Conservation (phyloP, 2,329 filamentous ascomycete species). For the Stemphylium beticola region DNA sequence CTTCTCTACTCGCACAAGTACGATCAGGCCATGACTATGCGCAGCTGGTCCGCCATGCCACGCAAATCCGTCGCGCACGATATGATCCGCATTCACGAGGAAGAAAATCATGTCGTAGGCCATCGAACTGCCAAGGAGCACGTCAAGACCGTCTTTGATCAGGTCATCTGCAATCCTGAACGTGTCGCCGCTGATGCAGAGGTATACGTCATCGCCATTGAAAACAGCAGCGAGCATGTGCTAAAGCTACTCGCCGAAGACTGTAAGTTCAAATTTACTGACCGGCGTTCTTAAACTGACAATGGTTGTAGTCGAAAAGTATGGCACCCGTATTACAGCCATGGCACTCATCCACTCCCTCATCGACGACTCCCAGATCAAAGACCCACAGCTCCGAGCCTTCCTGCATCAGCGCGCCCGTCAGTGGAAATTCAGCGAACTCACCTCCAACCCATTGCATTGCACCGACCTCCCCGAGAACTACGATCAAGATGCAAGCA, state of each 20-base stretch:
- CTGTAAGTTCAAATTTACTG: conserved; percentile 50
- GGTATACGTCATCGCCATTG: conserved; percentile 74
- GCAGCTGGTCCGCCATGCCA: conserved; percentile 64
- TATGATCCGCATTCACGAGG: conserved; percentile 58
- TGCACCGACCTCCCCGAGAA: conserved; percentile 33
- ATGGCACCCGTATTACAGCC: conserved; percentile 34
- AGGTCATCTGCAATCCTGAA: conserved; percentile 59
- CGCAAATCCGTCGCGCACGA: conserved; percentile 66
- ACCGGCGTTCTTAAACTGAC: background rate
- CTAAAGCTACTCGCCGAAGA: conserved; percentile 64
- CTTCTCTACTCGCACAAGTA: conserved; percentile 75
- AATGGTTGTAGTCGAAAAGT: conserved; percentile 28
- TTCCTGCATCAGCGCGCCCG: conserved; percentile 44
- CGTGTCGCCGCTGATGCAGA: conserved; percentile 58
- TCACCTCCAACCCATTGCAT: conserved; percentile 20
- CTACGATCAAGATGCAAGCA: conserved; percentile 13
- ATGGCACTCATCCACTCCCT: conserved; percentile 40
- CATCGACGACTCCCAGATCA: conserved; percentile 30
- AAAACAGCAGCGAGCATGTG: conserved; percentile 67
- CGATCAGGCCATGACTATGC: conserved; percentile 64
- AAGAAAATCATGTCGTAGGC: conserved; percentile 66
- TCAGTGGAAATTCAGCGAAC: conserved; percentile 38
- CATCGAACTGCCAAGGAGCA: conserved; percentile 67
- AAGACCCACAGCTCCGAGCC: conserved; percentile 26
- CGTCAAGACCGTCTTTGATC: conserved; percentile 69